Base-by-base conservation (phyloP, 2,329 filamentous ascomycete genomes). In the Ustulina deusta region DNA sequence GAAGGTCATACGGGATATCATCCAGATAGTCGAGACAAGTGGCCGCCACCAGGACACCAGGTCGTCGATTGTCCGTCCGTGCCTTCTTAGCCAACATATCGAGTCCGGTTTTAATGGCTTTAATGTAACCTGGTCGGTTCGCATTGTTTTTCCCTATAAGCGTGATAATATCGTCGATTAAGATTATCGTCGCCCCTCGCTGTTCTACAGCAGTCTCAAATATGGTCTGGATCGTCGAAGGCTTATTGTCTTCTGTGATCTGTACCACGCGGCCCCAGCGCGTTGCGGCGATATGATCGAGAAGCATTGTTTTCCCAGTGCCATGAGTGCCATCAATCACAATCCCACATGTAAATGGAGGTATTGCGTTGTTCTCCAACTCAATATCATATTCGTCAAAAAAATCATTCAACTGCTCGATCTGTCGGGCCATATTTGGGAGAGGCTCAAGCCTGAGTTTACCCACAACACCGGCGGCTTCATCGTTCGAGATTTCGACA, bases 301-400 rank as follows among this genome's bases (percentile, higher is more conserved):
- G 82, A 0, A 97, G 83, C 70, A 91, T 85, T 0, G 89, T 91
- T 81, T 97, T 97, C 27, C 95, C 95, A 0, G 93, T 97, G 11
- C 95, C 94, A 69, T 89, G 88, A 20, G 92, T 90, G 15, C 95
- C 95, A 77, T 97, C 90, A 4, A 97, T 83, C 27, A 96, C 84
- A 40, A 96, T 85, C 0, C 89, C 89, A 60, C 86, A 84, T 0
- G 86, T 81, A 72, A 75, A 69, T 52, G 80, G 73, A 76, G 78
- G 74, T 74, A 77, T 72, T 78, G 34, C 75, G 72, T 70, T 81
- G 74, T 63, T 74, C 65, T 63, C 75, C 66, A 75, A 81, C 2
- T 79, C 69, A 3, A 78, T 76, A 52, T 83, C 84, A 72, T 91
- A 91, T 66, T 83, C 83, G 27, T 79, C 76, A 27, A 97, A 83